A percentile compares a stretch with the other conserved stretches of the same genome.
Evolutionary conservation across 1,284 basidiomycete species (phyloP).

Genomic region (Mycena citricolor): DNA sequence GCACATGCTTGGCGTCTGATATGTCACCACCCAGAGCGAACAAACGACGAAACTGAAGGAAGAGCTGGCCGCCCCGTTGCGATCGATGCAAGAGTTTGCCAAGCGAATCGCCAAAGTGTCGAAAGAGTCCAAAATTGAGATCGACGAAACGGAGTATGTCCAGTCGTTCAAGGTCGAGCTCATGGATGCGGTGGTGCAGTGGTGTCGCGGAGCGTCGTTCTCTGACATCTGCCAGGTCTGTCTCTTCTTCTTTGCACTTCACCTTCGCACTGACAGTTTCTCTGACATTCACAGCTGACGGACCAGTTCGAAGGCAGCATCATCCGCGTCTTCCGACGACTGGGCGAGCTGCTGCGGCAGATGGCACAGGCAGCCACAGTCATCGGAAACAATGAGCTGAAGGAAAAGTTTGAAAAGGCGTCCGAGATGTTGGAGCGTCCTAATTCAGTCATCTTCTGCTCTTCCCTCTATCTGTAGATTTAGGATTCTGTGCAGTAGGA

Average conservation of each 20-base stretch:
- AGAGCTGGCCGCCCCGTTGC: constrained; percentile 88
- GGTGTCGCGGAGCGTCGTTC: constrained; percentile 98
- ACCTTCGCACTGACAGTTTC: constrained; percentile 2
- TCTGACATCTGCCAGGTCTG: constrained; percentile 92
- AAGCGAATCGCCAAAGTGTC: constrained; percentile 94
- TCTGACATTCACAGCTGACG: constrained; percentile 60
- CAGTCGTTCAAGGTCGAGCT: constrained; percentile 96
- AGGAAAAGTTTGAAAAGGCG: constrained; percentile 87
- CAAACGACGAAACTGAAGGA: constrained; percentile 86
- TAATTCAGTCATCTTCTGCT: constrained; percentile 93
- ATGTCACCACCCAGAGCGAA: constrained; percentile 65
- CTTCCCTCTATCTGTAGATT: constrained; percentile 74
- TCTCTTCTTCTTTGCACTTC: not conserved
- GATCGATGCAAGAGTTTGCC: constrained; percentile 95
- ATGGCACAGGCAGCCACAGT: constrained; percentile 95
- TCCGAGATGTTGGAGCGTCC: constrained; percentile 89
- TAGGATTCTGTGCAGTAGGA: too few relatives aligned
- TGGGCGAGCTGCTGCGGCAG: constrained; percentile 93
- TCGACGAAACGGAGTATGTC: constrained; percentile 96
- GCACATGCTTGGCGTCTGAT: not conserved
- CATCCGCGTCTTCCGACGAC: constrained; percentile 90
- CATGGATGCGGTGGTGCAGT: constrained; percentile 96
- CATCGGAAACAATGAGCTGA: constrained; percentile 91
- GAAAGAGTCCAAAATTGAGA: constrained; percentile 85
- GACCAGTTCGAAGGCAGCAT: constrained; percentile 96